Conservation (phyloP, 2,329 filamentous ascomycete species). For the Aureobasidium sp. region DNA sequence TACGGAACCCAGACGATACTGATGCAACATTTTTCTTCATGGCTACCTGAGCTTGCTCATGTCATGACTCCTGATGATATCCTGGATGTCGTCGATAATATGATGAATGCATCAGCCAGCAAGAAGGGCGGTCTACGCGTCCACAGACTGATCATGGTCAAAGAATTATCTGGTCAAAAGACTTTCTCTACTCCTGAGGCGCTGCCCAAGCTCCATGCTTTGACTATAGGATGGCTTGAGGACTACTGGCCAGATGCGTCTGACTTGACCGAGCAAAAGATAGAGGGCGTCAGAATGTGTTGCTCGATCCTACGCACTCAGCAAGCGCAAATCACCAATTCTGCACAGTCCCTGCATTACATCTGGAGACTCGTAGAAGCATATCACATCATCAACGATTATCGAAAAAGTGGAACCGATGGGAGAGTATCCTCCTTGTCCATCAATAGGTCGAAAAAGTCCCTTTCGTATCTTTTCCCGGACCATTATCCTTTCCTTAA, state of each 20-base stretch:
- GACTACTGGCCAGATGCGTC: conserved; percentile 82
- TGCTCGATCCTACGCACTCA: conserved; percentile 89
- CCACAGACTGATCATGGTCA: conserved; percentile 70
- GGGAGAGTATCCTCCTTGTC: neutral
- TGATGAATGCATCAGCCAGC: conserved; percentile 11
- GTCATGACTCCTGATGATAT: conserved; percentile 78
- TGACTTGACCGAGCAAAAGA: conserved; percentile 75
- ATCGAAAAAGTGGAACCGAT: neutral
- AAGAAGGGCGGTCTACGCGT: conserved; percentile 11
- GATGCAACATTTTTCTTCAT: conserved; percentile 93
- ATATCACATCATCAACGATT: conserved; percentile 14
- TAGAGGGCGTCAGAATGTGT: conserved; percentile 85
- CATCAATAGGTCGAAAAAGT: conserved; percentile 14
- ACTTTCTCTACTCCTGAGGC: conserved; percentile 76
- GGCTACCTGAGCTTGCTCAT: conserved; percentile 83
- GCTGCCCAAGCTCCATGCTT: conserved; percentile 53
- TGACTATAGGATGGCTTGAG: conserved; percentile 59
- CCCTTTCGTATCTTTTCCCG: conserved; percentile 81
- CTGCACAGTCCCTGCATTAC: conserved; percentile 16
- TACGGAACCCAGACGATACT: conserved; percentile 65
- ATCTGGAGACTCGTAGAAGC: conserved; percentile 15
- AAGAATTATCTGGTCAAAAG: conserved; percentile 78
- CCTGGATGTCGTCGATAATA: conserved; percentile 64
- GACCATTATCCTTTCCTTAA: conserved; percentile 81
- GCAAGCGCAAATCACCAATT: conserved; percentile 23